Base-by-base conservation (phyloP, 805 yeast genomes). In the Nakazawaea wyomingensis region DNA sequence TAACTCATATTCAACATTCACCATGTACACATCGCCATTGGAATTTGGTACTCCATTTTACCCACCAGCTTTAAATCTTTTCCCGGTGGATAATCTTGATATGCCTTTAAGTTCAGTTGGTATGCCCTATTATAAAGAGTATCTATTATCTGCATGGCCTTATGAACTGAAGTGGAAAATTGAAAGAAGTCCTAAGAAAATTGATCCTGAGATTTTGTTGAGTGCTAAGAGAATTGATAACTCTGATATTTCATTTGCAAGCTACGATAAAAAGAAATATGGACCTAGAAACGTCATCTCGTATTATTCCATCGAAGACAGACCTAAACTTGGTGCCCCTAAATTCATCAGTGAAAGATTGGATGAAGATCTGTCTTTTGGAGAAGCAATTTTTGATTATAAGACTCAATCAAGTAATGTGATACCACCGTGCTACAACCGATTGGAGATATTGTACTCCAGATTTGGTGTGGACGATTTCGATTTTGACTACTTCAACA, bases 401-500 rank as follows among this genome's bases (percentile, higher is more conserved):
- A 63, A 55, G 19, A 50, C 62, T 0, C 38, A 43, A 2, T 27
- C 50, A 1, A 53, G 64, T 44, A 66, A 73, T 53, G 56, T 63
- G 28, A 69, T 80, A 1, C 96, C 96, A 1, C 81, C 82, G 41
- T 85, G 90, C 28, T 91, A 83, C 64, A 68, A 80, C 32, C 78
- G 80, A 52, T 67, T 87, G 36, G 85, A 82, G 47, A 85, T 91
- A 42, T 74, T 82, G 33, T 91, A 90, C 60, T 85, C 95, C 44
- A 82, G 78, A 53, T 91, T 88, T 61, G 99, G 99, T 21, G 89
- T 93, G 24, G 88, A 84, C 52, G 96, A 89, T 60, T 93, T 93
- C 63, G 96, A 91, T 64, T 91, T 93, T 58, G 81, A 76, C 42
- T 83, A 80, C 53, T 91, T 84, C 66, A 91, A 91, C 57, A 69